phyloP scores from a whole-genome alignment of 352 stramenopile genomes.

The Globisporangium middletonii region DNA sequence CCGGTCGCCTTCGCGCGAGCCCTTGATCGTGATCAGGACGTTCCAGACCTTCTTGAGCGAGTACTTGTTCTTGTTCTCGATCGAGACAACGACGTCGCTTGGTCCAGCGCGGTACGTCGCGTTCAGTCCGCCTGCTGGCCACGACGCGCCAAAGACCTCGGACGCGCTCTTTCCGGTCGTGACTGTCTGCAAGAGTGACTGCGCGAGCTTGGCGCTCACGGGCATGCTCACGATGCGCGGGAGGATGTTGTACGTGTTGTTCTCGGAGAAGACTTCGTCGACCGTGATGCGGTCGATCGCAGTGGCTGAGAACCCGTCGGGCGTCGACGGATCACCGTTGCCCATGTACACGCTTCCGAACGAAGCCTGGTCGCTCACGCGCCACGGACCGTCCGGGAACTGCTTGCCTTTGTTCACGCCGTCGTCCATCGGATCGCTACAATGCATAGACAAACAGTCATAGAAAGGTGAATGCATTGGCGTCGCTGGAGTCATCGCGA shows the following conservation, averaged over 20 bases:
- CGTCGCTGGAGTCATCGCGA: not conserved
- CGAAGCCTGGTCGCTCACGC: slow-evolving; percentile 35
- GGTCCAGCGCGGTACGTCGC: slow-evolving; percentile 27
- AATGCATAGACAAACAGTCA: not conserved
- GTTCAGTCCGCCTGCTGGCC: slow-evolving; percentile 24
- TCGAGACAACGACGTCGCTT: slow-evolving; percentile 23
- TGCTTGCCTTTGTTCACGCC: slow-evolving; percentile 39
- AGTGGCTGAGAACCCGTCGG: slow-evolving; percentile 54
- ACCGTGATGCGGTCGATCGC: slow-evolving; percentile 60
- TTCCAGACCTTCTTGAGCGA: slow-evolving; percentile 72
- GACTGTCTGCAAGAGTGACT: slow-evolving; percentile 30
- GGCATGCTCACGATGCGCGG: slow-evolving; percentile 69
- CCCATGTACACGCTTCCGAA: slow-evolving; percentile 84
- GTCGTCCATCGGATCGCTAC: slow-evolving; percentile 64
- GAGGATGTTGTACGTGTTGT: slow-evolving; percentile 83
- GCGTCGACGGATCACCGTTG: slow-evolving; percentile 74
- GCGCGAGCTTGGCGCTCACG: slow-evolving; percentile 54
- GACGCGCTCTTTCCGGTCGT: slow-evolving; percentile 23
- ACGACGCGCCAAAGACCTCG: slow-evolving; percentile 32
- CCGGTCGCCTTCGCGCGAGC: slow-evolving; percentile 65
- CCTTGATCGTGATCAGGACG: slow-evolving; percentile 63
- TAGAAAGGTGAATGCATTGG: not conserved
- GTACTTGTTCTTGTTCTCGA: slow-evolving; percentile 70
- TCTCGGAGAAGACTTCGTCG: slow-evolving; percentile 68
- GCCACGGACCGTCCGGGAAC: slow-evolving; percentile 69